Evolutionary conservation across 2,329 filamentous ascomycete species (phyloP).

Genomic region (Plenodomus lindquistii): DNA sequence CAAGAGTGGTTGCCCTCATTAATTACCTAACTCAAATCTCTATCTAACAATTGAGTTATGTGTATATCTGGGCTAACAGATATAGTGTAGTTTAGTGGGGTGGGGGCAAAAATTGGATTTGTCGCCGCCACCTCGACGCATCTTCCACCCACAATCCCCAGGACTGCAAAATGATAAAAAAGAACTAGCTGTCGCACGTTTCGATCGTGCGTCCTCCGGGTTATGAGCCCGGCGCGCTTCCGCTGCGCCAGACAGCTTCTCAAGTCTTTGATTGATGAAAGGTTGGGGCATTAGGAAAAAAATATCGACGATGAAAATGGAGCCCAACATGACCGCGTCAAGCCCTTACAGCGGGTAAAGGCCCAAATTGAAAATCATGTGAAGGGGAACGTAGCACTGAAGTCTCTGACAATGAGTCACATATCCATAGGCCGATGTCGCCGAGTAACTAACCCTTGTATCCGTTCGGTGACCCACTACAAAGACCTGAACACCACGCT

Average conservation of each 20-base stretch:
- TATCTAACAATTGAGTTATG: too few species aligned
- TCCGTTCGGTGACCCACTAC: neutral
- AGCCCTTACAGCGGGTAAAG: neutral
- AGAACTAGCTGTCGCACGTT: constrained; percentile 26
- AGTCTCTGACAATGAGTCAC: neutral
- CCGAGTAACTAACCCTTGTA: neutral
- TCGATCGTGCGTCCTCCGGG: constrained; percentile 38
- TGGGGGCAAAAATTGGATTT: too few species aligned
- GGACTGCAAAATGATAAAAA: too few species aligned
- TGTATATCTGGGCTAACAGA: too few species aligned
- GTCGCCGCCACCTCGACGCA: too few species aligned
- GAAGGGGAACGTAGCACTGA: neutral
- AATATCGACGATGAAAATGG: neutral
- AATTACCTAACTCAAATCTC: too few species aligned
- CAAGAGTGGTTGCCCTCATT: too few species aligned
- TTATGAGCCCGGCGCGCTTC: constrained; percentile 45
- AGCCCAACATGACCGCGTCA: too few species aligned
- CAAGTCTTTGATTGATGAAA: constrained; percentile 10
- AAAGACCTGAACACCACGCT: constrained; percentile 8
- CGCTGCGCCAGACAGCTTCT: constrained; percentile 40
- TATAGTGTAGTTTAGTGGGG: too few species aligned
- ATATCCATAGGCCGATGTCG: constrained; percentile 5
- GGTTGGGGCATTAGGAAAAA: neutral
- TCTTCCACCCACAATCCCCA: too few species aligned
- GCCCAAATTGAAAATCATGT: neutral